Evolutionary conservation across 768 basidiomycete species (phyloP).

Genomic region (Tephrocybe rancida): DNA sequence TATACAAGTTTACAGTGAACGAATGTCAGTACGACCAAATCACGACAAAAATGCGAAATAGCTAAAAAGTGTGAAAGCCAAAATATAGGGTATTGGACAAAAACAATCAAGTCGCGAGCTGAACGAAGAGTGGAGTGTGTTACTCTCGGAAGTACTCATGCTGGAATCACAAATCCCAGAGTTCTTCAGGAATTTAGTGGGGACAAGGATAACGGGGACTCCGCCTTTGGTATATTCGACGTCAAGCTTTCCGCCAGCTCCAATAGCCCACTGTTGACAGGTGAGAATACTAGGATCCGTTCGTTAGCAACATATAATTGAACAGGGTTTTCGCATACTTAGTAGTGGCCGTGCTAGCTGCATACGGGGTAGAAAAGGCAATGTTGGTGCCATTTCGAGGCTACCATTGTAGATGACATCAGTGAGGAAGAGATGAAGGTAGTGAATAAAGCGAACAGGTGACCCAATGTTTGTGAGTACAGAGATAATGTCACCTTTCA

Average conservation of each 20-base stretch:
- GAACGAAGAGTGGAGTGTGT: neutral
- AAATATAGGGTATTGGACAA: neutral
- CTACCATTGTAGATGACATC: slow-evolving; percentile 28
- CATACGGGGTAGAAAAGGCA: slow-evolving; percentile 59
- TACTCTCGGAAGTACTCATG: neutral
- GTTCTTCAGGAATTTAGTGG: slow-evolving; percentile 33
- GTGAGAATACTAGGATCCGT: slow-evolving; percentile 51
- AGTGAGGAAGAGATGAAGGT: neutral
- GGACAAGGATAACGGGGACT: slow-evolving; percentile 56
- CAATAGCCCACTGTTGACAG: slow-evolving; percentile 70
- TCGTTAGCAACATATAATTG: neutral
- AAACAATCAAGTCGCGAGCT: neutral
- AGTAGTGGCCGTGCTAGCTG: slow-evolving; percentile 46
- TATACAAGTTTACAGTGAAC: too few species aligned
- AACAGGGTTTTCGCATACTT: slow-evolving; percentile 45
- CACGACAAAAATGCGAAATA: neutral
- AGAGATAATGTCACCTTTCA: slow-evolving; percentile 64
- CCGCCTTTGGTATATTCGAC: slow-evolving; percentile 69
- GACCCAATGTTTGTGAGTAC: slow-evolving; percentile 76
- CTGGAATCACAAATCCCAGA: slow-evolving; percentile 39
- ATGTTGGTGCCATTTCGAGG: slow-evolving; percentile 57
- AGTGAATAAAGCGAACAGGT: slow-evolving; percentile 46
- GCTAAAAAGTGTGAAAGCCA: neutral
- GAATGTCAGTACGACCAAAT: too few species aligned
- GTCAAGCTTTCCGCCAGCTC: slow-evolving; percentile 62